These are phyloP conservation scores for Leishmania lainsoni DNA, from an alignment of 208 protist species.

Conservation along the genomic window DNA sequence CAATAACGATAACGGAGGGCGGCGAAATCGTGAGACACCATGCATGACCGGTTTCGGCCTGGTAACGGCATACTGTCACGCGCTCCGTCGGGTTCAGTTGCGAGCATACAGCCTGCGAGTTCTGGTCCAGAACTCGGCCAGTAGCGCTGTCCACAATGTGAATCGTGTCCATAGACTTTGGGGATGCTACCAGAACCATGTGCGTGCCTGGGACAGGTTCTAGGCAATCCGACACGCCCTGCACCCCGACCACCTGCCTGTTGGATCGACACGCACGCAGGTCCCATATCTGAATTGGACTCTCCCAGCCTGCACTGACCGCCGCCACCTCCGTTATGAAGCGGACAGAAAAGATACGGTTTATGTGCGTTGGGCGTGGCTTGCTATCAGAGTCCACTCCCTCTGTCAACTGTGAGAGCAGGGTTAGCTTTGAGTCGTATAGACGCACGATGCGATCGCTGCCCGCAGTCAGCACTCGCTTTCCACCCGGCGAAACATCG, in stretches of 20 bases:
- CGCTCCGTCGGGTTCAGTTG: slow-evolving; percentile 27
- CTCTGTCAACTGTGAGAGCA: slow-evolving; percentile 39
- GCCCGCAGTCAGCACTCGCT: slow-evolving; percentile 72
- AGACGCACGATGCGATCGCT: slow-evolving; percentile 83
- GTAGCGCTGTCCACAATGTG: slow-evolving; percentile 72
- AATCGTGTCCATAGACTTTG: slow-evolving; percentile 41
- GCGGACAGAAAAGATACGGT: slow-evolving; percentile 79
- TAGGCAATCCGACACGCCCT: slow-evolving; percentile 74
- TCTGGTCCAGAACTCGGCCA: slow-evolving; percentile 33
- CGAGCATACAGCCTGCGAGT: slow-evolving; percentile 34
- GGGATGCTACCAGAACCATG: slow-evolving; percentile 65
- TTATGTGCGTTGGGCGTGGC: slow-evolving; percentile 61
- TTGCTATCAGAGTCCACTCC: slow-evolving; percentile 45
- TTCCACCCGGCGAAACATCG: slow-evolving; percentile 59
- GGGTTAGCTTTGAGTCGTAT: slow-evolving; percentile 56
- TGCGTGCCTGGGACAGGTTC: slow-evolving; percentile 58
- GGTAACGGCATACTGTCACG: slow-evolving; percentile 40
- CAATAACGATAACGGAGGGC: slow-evolving; percentile 40
- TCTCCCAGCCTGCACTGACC: slow-evolving; percentile 87
- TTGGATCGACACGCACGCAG: slow-evolving; percentile 56
- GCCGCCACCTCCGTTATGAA: slow-evolving; percentile 54
- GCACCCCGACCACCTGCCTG: slow-evolving; percentile 48
- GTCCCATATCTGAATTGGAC: slow-evolving; percentile 91
- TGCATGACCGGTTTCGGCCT: slow-evolving; percentile 32
- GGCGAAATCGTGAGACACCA: slow-evolving; percentile 60